Evolutionary conservation across 2,329 filamentous ascomycete species (phyloP).

Genomic region (Colletotrichum falcatum): DNA sequence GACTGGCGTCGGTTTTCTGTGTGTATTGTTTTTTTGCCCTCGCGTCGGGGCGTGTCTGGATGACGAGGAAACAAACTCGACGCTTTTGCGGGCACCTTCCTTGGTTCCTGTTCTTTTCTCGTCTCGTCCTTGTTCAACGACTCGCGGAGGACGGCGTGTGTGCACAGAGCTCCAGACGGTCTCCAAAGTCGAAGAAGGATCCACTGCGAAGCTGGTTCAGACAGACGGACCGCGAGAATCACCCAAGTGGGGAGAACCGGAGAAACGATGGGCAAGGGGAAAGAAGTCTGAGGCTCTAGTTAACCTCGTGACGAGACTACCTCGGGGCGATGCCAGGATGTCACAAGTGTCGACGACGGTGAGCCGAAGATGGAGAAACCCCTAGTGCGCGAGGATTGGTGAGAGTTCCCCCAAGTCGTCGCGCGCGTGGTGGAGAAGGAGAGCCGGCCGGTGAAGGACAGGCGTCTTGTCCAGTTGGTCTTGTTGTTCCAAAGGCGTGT

Average conservation of each 20-base stretch:
- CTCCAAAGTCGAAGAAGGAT: constrained; percentile 30
- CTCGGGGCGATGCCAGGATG: constrained; percentile 30
- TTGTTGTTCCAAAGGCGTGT: constrained; percentile 6
- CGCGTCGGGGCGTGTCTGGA: constrained; percentile 37
- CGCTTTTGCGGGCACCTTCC: constrained; percentile 29
- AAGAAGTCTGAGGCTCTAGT: constrained; percentile 36
- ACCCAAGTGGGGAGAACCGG: constrained; percentile 41
- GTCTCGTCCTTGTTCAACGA: constrained; percentile 18
- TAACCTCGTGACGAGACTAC: constrained; percentile 33
- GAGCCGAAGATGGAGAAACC: constrained; percentile 39
- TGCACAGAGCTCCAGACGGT: constrained; percentile 42
- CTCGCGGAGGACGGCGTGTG: constrained; percentile 26
- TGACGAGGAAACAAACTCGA: constrained; percentile 39
- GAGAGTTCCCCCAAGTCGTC: constrained; percentile 12
- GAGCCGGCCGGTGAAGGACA: background rate
- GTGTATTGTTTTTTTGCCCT: background rate
- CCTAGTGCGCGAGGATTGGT: constrained; percentile 22
- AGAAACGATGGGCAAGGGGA: constrained; percentile 31
- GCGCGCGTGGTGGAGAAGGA: constrained; percentile 2
- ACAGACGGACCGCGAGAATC: constrained; percentile 41
- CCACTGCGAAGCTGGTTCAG: constrained; percentile 38
- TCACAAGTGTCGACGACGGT: constrained; percentile 36
- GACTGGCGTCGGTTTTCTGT: constrained; percentile 35
- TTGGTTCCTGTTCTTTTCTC: constrained; percentile 33
- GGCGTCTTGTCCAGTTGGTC: background rate